Conservation (phyloP, 202 grass and related monocot genomes). For the Zoysia matrella region DNA sequence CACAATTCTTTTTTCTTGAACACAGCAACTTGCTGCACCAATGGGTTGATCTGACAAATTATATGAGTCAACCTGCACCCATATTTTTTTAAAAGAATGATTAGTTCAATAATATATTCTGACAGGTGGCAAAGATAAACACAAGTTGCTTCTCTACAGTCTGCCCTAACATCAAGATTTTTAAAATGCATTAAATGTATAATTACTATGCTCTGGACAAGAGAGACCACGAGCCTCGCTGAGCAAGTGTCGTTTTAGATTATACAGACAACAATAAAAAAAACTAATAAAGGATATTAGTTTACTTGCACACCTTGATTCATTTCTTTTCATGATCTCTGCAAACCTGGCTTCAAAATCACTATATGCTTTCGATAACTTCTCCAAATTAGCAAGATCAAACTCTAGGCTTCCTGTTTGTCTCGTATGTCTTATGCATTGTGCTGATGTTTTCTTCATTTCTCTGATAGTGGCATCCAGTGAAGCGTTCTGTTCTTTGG, state of each 20-base stretch:
- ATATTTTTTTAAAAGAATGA: constrained; percentile 24
- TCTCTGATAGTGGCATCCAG: constrained; percentile 55
- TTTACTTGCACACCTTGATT: constrained; percentile 62
- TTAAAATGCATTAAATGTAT: constrained; percentile 32
- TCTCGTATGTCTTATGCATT: constrained; percentile 36
- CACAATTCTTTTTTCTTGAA: constrained; percentile 66
- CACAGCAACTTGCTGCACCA: constrained; percentile 58
- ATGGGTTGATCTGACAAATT: constrained; percentile 51
- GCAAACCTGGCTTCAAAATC: constrained; percentile 66
- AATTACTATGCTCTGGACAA: background rate
- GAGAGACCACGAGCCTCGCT: background rate
- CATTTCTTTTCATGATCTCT: constrained; percentile 50
- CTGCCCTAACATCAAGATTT: constrained; percentile 33
- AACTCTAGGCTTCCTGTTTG: constrained; percentile 43
- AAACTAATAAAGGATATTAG: background rate
- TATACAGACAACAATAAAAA: too few species aligned
- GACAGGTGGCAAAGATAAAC: constrained; percentile 6
- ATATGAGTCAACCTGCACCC: constrained; percentile 71
- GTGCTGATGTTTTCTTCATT: constrained; percentile 53
- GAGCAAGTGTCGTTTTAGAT: background rate
- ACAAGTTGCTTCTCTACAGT: background rate
- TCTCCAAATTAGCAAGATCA: constrained; percentile 45
- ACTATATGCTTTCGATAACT: constrained; percentile 50
- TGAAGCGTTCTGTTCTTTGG: constrained; percentile 60
- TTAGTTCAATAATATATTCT: constrained; percentile 3